A percentile compares a stretch with the other conserved stretches of the same genome.
Evolutionary conservation across 495 filamentous ascomycete genomes (phyloP).

Genomic region (Filosporella fistucella): DNA sequence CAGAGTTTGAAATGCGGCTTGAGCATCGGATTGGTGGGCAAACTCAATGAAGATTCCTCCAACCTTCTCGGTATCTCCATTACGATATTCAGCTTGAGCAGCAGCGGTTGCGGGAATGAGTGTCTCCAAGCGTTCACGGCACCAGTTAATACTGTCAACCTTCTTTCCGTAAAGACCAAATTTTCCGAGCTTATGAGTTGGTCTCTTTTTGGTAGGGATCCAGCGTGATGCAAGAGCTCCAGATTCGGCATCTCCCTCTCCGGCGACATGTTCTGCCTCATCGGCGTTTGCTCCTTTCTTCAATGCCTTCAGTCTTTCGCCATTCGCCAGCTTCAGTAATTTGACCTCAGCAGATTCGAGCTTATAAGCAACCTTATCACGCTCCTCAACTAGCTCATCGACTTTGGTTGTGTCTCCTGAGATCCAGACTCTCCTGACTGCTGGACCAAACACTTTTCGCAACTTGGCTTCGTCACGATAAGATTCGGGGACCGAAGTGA

Average conservation of each 20-base stretch:
- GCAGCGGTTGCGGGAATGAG: constrained; percentile 76
- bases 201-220: constrained; percentile 75
- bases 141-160: constrained; percentile 94
- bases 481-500: constrained; percentile 74
- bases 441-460: constrained; percentile 71
- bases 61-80: constrained; percentile 62
- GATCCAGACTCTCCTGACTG: constrained; percentile 85
- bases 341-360: constrained; percentile 88
- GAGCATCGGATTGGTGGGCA: constrained; percentile 72
- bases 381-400: constrained; percentile 78
- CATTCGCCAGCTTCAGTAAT: constrained; percentile 79
- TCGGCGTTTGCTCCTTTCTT: constrained; percentile 59
- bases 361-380: constrained; percentile 77
- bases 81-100: constrained; percentile 67
- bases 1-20: constrained; percentile 79
- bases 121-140: constrained; percentile 72
- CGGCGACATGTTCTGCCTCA: constrained; percentile 26
- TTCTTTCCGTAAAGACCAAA: constrained; percentile 81
- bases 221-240: constrained; percentile 73
- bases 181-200: constrained; percentile 75
- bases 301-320: constrained; percentile 61
- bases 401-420: constrained; percentile 74
- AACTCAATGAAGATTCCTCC: constrained; percentile 90
- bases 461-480: constrained; percentile 72
- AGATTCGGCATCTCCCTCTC: constrained; percentile 55